These are phyloP conservation scores for Melaleuca alternifolia DNA, from an alignment of 345 rosid genomes.

Conservation along the genomic window DNA sequence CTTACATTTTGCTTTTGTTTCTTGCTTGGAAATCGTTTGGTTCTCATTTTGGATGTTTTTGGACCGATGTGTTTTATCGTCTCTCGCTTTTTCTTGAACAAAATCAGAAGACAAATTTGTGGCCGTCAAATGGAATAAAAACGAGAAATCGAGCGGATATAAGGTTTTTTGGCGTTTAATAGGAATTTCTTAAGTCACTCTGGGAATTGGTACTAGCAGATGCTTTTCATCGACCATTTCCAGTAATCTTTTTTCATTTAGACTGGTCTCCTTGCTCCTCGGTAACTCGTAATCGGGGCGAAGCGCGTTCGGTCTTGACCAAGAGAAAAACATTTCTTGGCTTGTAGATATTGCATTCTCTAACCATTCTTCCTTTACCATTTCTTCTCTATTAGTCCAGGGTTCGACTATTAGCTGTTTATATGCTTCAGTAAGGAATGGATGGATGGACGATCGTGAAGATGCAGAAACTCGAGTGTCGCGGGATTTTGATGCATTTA, in stretches of 20 bases:
- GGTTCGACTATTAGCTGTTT: not conserved
- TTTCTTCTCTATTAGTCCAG: not conserved
- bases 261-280: not conserved
- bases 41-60: not conserved
- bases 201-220: not conserved
- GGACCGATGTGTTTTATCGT: not conserved
- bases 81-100: not conserved
- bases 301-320: not conserved
- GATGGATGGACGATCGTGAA: not conserved
- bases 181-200: not conserved
- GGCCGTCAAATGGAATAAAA: not conserved
- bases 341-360: not conserved
- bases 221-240: not conserved
- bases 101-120: not conserved
- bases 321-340: not conserved
- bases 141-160: too few species aligned
- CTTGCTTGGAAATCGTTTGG: not conserved
- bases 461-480: not conserved
- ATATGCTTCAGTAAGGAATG: not conserved
- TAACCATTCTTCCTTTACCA: not conserved
- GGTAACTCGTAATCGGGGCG: not conserved
- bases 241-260: not conserved
- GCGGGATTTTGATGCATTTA: not conserved
- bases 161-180: not conserved
- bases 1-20: not conserved